These are phyloP conservation scores for Medicago truncatula DNA, from an alignment of 306 rosid genomes.

Conservation along the genomic window DNA sequence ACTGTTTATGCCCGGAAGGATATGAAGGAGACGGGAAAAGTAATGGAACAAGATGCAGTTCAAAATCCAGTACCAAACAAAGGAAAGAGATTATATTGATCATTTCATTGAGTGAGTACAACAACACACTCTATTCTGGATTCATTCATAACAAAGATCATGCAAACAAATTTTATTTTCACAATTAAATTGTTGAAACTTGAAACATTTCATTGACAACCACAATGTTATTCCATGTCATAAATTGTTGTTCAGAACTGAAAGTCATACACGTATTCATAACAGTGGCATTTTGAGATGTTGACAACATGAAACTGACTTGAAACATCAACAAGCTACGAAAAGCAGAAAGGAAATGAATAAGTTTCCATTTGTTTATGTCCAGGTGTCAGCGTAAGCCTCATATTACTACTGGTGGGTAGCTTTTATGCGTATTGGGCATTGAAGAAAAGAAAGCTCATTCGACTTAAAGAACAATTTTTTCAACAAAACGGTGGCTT, in stretches of 20 bases:
- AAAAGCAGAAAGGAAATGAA: background rate
- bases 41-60: conserved; percentile 32
- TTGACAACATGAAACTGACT: background rate
- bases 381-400: conserved; percentile 36
- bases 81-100: conserved; percentile 7
- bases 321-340: background rate
- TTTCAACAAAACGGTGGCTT: conserved; percentile 58
- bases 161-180: background rate
- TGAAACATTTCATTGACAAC: background rate
- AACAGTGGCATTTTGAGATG: background rate
- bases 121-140: background rate
- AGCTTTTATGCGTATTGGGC: conserved; percentile 41
- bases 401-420: conserved; percentile 11
- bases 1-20: conserved; percentile 37
- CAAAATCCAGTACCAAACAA: conserved; percentile 14
- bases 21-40: conserved; percentile 37
- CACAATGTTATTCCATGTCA: background rate
- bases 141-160: background rate
- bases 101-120: conserved; percentile 37
- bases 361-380: background rate
- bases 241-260: background rate
- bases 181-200: background rate
- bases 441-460: conserved; percentile 42
- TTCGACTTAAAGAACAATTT: conserved; percentile 38
- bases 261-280: background rate